Percentiles rank a stretch among this genome's conserved stretches.
Evolutionary conservation across 768 basidiomycete genomes (phyloP).

Genomic region (Obba rivulosa): DNA sequence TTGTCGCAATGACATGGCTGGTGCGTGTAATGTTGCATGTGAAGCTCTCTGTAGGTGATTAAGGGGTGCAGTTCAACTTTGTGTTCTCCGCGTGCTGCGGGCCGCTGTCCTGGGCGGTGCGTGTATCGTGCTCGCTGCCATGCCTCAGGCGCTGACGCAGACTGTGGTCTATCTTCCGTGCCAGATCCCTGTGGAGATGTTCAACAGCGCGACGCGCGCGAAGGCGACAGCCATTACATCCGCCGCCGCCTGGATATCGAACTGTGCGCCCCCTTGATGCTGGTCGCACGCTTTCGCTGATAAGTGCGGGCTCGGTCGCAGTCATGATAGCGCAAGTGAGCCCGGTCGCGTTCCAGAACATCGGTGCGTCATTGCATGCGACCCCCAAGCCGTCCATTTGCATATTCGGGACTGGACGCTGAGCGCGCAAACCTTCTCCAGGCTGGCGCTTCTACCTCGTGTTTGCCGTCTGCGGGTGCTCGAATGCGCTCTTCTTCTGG

Average conservation of each 20-base stretch:
- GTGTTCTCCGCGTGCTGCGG: conserved; percentile 20
- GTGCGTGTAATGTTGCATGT: conserved; percentile 1
- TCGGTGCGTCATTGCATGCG: conserved; percentile 3
- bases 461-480: conserved; percentile 21
- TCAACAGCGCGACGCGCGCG: conserved; percentile 21
- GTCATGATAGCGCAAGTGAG: conserved; percentile 23
- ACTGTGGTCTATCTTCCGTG: background rate
- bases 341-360: conserved; percentile 17
- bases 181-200: conserved; percentile 22
- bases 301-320: background rate
- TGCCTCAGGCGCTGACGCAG: background rate
- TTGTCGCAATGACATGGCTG: conserved; percentile 23
- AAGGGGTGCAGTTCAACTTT: conserved; percentile 14
- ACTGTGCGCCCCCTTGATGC: conserved; percentile 11
- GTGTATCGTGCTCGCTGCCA: background rate
- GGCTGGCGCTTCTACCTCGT: conserved; percentile 21
- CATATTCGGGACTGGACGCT: background rate
- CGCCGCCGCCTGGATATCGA: conserved; percentile 21
- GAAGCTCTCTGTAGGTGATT: background rate
- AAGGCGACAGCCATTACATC: conserved; percentile 21
- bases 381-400: no score
- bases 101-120: conserved; percentile 19
- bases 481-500: conserved; percentile 22
- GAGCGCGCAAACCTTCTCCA: no score
- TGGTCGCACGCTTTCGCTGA: background rate